Conservation (phyloP, 805 yeast species). For the Saccharomyces jurei region DNA sequence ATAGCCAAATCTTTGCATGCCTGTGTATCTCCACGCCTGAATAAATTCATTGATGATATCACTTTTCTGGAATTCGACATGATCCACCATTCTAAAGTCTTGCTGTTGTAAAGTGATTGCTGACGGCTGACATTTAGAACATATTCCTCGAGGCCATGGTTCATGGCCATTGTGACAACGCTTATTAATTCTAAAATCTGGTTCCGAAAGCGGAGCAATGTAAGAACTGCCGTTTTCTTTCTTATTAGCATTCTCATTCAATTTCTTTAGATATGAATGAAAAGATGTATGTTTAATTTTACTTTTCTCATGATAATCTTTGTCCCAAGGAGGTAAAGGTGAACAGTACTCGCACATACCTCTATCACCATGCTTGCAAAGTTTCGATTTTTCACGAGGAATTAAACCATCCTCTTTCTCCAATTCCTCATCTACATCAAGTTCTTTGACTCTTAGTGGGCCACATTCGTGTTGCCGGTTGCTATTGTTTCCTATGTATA, state of each 20-base stretch:
- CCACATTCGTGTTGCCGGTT: background rate
- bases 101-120: conserved; percentile 90
- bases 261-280: conserved; percentile 70
- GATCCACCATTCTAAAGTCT: conserved; percentile 91
- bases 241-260: conserved; percentile 61
- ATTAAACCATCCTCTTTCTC: conserved; percentile 69
- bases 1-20: conserved; percentile 78
- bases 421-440: conserved; percentile 57
- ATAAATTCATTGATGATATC: conserved; percentile 72
- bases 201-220: conserved; percentile 71
- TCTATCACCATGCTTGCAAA: conserved; percentile 82
- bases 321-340: conserved; percentile 93
- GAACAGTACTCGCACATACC: conserved; percentile 99
- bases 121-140: conserved; percentile 94
- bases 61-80: conserved; percentile 80
- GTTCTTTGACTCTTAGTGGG: conserved; percentile 38
- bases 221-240: conserved; percentile 54
- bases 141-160: conserved; percentile 92
- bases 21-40: conserved; percentile 85
- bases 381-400: conserved; percentile 45
- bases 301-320: conserved; percentile 60
- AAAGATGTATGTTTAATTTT: conserved; percentile 82
- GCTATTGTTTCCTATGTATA: background rate
- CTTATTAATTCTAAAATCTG: conserved; percentile 53
- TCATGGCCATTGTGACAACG: conserved; percentile 74